Conservation (phyloP, 2,329 filamentous ascomycete species). For the Graphilbum fragrans region DNA sequence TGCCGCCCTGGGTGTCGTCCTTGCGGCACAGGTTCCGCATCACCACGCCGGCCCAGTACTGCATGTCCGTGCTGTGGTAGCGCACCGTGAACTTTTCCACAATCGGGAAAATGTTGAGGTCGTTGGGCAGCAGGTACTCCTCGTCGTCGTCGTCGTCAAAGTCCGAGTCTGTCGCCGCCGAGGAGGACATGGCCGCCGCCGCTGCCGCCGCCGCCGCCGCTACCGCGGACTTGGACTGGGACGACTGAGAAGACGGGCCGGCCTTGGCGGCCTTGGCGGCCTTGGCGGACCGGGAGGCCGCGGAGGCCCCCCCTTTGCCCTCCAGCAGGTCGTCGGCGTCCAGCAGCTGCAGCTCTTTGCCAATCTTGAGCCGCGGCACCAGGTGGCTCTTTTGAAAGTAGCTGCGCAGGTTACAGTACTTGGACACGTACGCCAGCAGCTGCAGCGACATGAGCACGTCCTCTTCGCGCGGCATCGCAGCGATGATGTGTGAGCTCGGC, state of each 20-base stretch:
- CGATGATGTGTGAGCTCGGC: constrained; percentile 62
- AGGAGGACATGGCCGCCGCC: background rate
- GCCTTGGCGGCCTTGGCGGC: background rate
- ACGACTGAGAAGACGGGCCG: no score
- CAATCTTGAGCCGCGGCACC: constrained; percentile 83
- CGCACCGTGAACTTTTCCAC: constrained; percentile 97
- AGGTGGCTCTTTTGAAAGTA: constrained; percentile 95
- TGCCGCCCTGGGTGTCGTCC: constrained; percentile 87
- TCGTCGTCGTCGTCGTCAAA: constrained; percentile 43
- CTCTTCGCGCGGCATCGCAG: constrained; percentile 91
- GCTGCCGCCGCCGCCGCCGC: background rate
- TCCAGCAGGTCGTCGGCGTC: constrained; percentile 32
- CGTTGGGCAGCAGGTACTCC: constrained; percentile 83
- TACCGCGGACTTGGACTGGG: background rate
- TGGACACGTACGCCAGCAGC: constrained; percentile 91
- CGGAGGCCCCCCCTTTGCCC: background rate
- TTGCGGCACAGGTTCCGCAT: constrained; percentile 98
- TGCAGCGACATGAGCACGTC: constrained; percentile 97
- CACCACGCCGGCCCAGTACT: constrained; percentile 98
- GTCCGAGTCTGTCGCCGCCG: background rate
- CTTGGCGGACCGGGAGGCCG: background rate
- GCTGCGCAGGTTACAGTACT: constrained; percentile 90
- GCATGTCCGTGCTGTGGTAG: constrained; percentile 93
- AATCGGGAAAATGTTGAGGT: constrained; percentile 96
- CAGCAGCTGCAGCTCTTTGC: constrained; percentile 67